Percentiles rank a stretch among this genome's conserved stretches.
Conservation (phyloP, 495 filamentous ascomycete species). For the Penicillium manginii region DNA sequence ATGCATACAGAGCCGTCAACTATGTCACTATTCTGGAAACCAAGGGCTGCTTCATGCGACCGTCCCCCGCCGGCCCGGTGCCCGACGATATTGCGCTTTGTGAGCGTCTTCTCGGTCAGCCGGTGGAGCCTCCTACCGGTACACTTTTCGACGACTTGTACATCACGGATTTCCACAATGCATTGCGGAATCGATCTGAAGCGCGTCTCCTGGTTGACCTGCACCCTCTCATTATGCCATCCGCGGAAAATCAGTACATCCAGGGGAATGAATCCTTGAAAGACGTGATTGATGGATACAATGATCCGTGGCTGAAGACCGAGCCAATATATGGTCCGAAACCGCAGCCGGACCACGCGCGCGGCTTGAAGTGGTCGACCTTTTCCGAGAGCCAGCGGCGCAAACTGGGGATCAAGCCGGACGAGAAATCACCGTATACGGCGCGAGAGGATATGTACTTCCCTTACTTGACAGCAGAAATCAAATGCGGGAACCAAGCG, state of each 20-base stretch:
- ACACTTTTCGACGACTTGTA: slow-evolving; percentile 4
- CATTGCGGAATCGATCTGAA: slow-evolving; percentile 7
- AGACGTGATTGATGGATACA: slow-evolving; percentile 8
- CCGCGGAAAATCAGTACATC: slow-evolving; percentile 9
- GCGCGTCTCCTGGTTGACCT: slow-evolving; percentile 10
- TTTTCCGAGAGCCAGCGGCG: slow-evolving; percentile 11
- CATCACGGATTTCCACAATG: slow-evolving; percentile 1
- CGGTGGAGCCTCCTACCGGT: slow-evolving; percentile 1
- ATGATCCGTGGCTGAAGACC: slow-evolving; percentile 10
- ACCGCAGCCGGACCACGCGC: slow-evolving; percentile 8
- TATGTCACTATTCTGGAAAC: slow-evolving; percentile 8
- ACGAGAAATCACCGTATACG: slow-evolving; percentile 11
- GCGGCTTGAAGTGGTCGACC: slow-evolving; percentile 4
- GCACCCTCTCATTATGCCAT: slow-evolving; percentile 9
- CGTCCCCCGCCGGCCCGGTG: slow-evolving; percentile 6
- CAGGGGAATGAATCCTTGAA: slow-evolving; percentile 9
- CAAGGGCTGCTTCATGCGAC: slow-evolving; percentile 8
- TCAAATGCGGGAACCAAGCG: slow-evolving; percentile 38
- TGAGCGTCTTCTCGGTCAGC: slow-evolving; percentile 8
- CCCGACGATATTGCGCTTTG: slow-evolving; percentile 8
- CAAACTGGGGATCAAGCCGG: slow-evolving; percentile 7
- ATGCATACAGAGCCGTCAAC: slow-evolving; percentile 4
- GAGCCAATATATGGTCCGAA: slow-evolving; percentile 10
- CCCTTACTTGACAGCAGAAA: slow-evolving; percentile 42
- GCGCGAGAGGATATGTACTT: slow-evolving; percentile 36